phyloP scores from a whole-genome alignment of 345 rosid genomes.

The Euphorbia peplus region DNA sequence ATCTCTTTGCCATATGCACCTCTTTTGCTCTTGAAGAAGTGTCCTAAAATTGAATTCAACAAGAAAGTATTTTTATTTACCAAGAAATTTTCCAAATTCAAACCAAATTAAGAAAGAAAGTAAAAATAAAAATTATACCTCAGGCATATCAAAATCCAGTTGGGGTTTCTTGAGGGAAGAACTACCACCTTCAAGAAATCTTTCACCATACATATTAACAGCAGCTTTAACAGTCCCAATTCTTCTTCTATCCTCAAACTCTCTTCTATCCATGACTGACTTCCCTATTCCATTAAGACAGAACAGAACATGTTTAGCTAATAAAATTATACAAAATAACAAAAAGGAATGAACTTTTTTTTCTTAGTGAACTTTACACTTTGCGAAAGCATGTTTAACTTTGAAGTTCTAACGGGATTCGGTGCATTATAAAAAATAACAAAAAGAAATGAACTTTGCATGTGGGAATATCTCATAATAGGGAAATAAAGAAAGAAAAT shows the following conservation, averaged over 20 bases:
- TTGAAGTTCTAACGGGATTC: too few relatives aligned
- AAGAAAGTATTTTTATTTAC: not conserved
- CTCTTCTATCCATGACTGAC: conserved; percentile 43
- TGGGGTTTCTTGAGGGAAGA: conserved; percentile 37
- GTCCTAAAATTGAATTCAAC: conserved; percentile 25
- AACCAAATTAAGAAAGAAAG: not conserved
- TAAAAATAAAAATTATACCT: conserved; percentile 35
- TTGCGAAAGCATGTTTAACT: too few relatives aligned
- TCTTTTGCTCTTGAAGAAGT: conserved; percentile 55
- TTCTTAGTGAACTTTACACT: too few relatives aligned
- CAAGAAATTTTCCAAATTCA: not conserved
- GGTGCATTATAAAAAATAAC: too few relatives aligned
- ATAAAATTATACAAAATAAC: too few relatives aligned
- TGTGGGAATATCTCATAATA: not conserved
- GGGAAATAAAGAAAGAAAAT: not conserved
- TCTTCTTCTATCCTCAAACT: conserved; percentile 37
- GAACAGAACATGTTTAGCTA: too few relatives aligned
- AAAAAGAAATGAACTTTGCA: not conserved
- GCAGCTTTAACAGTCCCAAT: conserved; percentile 65
- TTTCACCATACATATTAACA: conserved; percentile 45
- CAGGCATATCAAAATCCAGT: conserved; percentile 34
- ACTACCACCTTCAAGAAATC: conserved; percentile 34
- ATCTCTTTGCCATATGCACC: conserved; percentile 52
- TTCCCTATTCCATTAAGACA: conserved; percentile 15
- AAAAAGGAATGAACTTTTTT: too few relatives aligned